These are phyloP conservation scores for Paracorniculantispora psalliotae DNA, from an alignment of 2,329 filamentous ascomycete species.

Conservation along the genomic window DNA sequence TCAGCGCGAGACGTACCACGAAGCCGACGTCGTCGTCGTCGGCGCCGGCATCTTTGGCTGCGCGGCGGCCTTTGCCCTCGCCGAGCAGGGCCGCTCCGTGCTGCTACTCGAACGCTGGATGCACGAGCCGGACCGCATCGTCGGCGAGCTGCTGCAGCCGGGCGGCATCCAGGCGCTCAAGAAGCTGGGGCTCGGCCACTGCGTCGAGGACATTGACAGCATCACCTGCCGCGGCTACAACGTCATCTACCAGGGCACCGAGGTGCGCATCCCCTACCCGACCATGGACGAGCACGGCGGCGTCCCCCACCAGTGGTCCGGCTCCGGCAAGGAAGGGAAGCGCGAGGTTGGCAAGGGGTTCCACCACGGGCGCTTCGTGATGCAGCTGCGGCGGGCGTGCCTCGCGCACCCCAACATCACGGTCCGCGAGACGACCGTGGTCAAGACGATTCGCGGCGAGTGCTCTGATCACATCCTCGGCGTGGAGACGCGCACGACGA, in stretches of 20 bases:
- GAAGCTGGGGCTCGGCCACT: constrained; percentile 74
- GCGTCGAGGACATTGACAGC: constrained; percentile 84
- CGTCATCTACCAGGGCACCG: constrained; percentile 72
- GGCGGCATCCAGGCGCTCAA: constrained; percentile 79
- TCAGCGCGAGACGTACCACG: constrained; percentile 51
- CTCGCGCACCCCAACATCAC: constrained; percentile 75
- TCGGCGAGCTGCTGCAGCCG: constrained; percentile 91
- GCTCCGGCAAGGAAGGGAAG: constrained; percentile 30
- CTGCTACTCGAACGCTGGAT: constrained; percentile 83
- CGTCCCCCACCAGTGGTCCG: constrained; percentile 33
- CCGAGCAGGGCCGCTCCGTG: constrained; percentile 84
- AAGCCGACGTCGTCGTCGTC: constrained; percentile 82
- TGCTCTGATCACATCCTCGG: constrained; percentile 71
- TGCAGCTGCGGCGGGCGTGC: constrained; percentile 71
- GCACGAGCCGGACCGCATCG: constrained; percentile 91
- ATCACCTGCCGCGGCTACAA: constrained; percentile 81
- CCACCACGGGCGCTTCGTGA: constrained; percentile 92
- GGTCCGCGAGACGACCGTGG: constrained; percentile 84
- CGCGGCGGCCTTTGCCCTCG: constrained; percentile 76
- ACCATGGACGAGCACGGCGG: constrained; percentile 46
- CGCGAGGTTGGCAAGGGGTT: constrained; percentile 70
- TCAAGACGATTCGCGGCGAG: constrained; percentile 66
- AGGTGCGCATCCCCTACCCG: constrained; percentile 76
- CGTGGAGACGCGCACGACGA: constrained; percentile 66
- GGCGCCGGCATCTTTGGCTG: constrained; percentile 89